Conservation (phyloP, 1,284 basidiomycete species). For the Hemileia vastatrix region DNA sequence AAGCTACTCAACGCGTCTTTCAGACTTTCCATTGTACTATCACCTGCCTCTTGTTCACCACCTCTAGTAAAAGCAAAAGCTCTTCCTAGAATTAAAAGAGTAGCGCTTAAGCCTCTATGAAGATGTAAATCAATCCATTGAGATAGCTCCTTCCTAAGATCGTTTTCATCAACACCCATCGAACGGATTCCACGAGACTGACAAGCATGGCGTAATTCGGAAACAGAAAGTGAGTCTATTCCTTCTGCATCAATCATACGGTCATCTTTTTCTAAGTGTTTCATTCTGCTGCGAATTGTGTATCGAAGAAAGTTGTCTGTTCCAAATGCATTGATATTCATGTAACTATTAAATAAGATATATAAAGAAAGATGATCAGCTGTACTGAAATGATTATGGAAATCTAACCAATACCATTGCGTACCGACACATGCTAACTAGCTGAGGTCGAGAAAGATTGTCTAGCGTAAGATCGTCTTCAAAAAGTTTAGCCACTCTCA, state of each 20-base stretch:
- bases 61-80: constrained; percentile 83
- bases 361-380: neutral
- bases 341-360: constrained; percentile 51
- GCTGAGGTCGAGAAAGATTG: constrained; percentile 91
- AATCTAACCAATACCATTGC: constrained; percentile 4
- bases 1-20: constrained; percentile 85
- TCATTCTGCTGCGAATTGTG: constrained; percentile 74
- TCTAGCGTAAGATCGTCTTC: constrained; percentile 96
- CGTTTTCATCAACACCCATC: constrained; percentile 53
- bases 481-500: constrained; percentile 91
- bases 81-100: constrained; percentile 79
- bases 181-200: constrained; percentile 91
- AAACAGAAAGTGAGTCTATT: constrained; percentile 75
- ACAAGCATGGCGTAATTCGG: constrained; percentile 84
- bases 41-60: constrained; percentile 57
- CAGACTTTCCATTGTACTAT: constrained; percentile 70
- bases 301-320: constrained; percentile 98
- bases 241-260: constrained; percentile 78
- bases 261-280: constrained; percentile 81
- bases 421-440: constrained; percentile 82
- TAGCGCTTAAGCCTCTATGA: constrained; percentile 74
- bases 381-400: neutral
- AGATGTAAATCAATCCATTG: constrained; percentile 93
- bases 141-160: constrained; percentile 71
- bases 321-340: constrained; percentile 96